Evolutionary conservation across 2,329 filamentous ascomycete species (phyloP), one percentile per base, ranked within the genome.

Genomic region (Dothideomycetes sp.): DNA sequence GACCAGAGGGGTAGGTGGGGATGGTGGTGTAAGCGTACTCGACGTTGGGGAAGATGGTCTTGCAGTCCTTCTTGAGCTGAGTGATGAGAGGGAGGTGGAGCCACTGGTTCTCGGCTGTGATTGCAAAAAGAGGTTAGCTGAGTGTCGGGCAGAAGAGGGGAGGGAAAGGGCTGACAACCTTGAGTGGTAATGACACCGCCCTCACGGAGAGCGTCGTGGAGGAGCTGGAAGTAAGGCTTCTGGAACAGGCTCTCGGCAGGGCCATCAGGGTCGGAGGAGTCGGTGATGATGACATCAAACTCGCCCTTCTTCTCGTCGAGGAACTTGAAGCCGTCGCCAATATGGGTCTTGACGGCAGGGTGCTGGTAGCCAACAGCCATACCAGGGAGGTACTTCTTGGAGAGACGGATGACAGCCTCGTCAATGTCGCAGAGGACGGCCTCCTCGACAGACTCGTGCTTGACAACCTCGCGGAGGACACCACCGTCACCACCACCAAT

Each of bases 11-110:
- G 74, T 98, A 98, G 60, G 91, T 98, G 44, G 91, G 91, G 65
- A 98, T 98, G 56, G 89, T 96, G 58, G 89, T 96, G 77, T 95
- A 98, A 55, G 84, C 91, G 70, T 96, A 98, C 71, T 98, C 91
- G 63, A 84, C 91, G 47, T 85, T 84, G 49, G 91, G 88, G 81
- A 98, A 98, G 65, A 98, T 84, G 65, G 91, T 82, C 65, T 82
- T 82, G 82, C 89, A 95, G 60, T 87, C 77, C 75, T 94, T 88
- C 79, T 94, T 94, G 58, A 98, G 82, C 70, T 89, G 77, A 62
- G 80, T 78, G 68, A 98, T 98, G 56, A 98, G 79, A 45, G 81
- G 75, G 55, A 98, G 77, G 72, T 98, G 91, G 45, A 98, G 83
- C 91, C 91, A 98, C 71, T 94, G 88, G 79, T 94, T 98, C 75